phyloP scores from a whole-genome alignment of 2,329 filamentous ascomycete genomes.

The Diaporthe nobilis region DNA sequence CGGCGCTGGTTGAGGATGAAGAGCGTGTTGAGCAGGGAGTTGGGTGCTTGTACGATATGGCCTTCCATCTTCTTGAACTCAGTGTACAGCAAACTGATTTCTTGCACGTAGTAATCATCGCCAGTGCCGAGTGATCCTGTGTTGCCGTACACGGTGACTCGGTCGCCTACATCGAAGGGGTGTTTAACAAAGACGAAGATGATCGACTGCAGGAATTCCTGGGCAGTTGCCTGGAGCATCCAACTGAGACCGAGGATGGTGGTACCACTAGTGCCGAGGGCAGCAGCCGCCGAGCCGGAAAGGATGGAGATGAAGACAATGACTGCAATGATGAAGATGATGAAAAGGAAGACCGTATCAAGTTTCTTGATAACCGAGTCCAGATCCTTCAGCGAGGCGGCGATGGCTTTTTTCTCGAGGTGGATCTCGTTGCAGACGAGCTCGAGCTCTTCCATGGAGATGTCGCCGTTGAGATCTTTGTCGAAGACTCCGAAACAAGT shows the following conservation, averaged over 20 bases:
- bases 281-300: slow-evolving; percentile 89
- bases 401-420: slow-evolving; percentile 94
- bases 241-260: slow-evolving; percentile 91
- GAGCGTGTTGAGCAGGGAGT: slow-evolving; percentile 91
- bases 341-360: slow-evolving; percentile 89
- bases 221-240: slow-evolving; percentile 92
- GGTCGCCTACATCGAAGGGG: slow-evolving; percentile 95
- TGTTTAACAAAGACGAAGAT: slow-evolving; percentile 98
- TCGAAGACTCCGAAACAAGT: slow-evolving; percentile 94
- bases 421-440: slow-evolving; percentile 95
- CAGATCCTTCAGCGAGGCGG: slow-evolving; percentile 92
- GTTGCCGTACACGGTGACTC: slow-evolving; percentile 92
- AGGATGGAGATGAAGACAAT: slow-evolving; percentile 92
- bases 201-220: slow-evolving; percentile 93
- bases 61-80: slow-evolving; percentile 99
- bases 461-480: slow-evolving; percentile 96
- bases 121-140: slow-evolving; percentile 83
- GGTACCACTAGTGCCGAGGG: slow-evolving; percentile 90
- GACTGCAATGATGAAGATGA: slow-evolving; percentile 84
- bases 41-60: slow-evolving; percentile 94
- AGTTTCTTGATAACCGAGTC: slow-evolving; percentile 94
- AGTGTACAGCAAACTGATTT: slow-evolving; percentile 92
- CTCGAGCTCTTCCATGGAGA: slow-evolving; percentile 95
- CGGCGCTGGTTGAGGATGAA: slow-evolving; percentile 97
- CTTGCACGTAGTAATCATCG: slow-evolving; percentile 96